Conservation (phyloP, 2,329 filamentous ascomycete species). For the Parastagonospora avenae region DNA sequence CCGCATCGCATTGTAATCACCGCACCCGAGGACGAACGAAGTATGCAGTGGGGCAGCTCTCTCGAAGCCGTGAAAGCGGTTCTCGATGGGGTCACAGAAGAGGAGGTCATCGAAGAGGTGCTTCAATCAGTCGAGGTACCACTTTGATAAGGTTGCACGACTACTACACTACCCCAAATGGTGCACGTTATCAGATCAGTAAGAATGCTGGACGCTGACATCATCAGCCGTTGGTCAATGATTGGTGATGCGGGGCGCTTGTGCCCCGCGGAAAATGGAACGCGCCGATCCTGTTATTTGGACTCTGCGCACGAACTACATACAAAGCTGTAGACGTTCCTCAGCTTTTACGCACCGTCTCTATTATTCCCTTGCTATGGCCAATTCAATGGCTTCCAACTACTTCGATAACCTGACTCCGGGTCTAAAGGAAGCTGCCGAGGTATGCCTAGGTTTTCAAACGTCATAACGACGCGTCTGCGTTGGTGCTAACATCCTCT, state of each 20-base stretch:
- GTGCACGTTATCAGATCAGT: slow-evolving; percentile 22
- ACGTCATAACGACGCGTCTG: slow-evolving; percentile 26
- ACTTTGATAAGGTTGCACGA: slow-evolving; percentile 46
- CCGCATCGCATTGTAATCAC: slow-evolving; percentile 79
- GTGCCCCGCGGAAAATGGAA: slow-evolving; percentile 21
- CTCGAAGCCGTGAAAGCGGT: slow-evolving; percentile 69
- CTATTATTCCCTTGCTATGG: slow-evolving; percentile 1
- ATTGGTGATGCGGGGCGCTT: slow-evolving; percentile 29
- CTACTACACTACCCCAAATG: background rate
- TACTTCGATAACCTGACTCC: slow-evolving; percentile 25
- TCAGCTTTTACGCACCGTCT: background rate
- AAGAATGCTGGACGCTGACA: slow-evolving; percentile 32
- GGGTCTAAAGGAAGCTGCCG: slow-evolving; percentile 21
- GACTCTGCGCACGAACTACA: background rate
- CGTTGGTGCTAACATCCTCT: slow-evolving; percentile 41
- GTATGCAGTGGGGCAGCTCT: slow-evolving; percentile 91
- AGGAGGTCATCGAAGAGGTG: slow-evolving; percentile 64
- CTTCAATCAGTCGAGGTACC: slow-evolving; percentile 62
- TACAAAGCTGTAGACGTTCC: background rate
- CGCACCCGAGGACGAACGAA: slow-evolving; percentile 74
- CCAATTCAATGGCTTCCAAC: slow-evolving; percentile 23
- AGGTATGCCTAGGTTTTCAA: slow-evolving; percentile 21
- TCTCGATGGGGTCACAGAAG: slow-evolving; percentile 63
- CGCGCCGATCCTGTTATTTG: slow-evolving; percentile 12
- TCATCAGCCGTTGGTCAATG: slow-evolving; percentile 18